Conservation (phyloP, 495 filamentous ascomycete genomes). For the Penicillium samsonianum region DNA sequence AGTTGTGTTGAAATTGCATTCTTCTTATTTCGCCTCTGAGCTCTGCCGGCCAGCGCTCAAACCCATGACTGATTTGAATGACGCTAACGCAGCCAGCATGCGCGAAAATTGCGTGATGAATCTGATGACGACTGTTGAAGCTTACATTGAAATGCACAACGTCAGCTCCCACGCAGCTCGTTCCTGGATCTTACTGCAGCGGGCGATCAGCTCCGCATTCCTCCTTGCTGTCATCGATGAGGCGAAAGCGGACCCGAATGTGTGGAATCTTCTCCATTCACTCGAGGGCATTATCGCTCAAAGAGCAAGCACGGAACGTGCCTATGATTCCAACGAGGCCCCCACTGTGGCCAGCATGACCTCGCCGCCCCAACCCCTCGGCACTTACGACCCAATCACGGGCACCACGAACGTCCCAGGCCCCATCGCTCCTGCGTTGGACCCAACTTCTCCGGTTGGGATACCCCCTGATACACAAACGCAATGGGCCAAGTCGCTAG, state of each 20-base stretch:
- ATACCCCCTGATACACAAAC: constrained; percentile 40
- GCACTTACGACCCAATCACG: constrained; percentile 35
- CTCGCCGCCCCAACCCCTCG: constrained; percentile 22
- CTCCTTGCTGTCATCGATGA: constrained; percentile 49
- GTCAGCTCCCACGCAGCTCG: constrained; percentile 46
- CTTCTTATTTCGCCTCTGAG: constrained; percentile 60
- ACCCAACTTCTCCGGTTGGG: constrained; percentile 32
- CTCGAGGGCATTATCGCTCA: constrained; percentile 49
- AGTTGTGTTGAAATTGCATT: constrained; percentile 57
- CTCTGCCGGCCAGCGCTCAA: constrained; percentile 61
- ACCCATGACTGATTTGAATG: constrained; percentile 29
- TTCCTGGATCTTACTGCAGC: constrained; percentile 51
- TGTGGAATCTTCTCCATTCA: constrained; percentile 43
- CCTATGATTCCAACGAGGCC: constrained; percentile 27
- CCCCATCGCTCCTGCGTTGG: constrained; percentile 24
- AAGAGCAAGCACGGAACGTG: constrained; percentile 40
- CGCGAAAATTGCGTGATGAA: constrained; percentile 45
- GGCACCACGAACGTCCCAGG: constrained; percentile 33
- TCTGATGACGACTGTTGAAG: constrained; percentile 47
- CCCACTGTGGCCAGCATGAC: constrained; percentile 21
- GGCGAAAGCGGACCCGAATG: constrained; percentile 40
- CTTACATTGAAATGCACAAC: constrained; percentile 49
- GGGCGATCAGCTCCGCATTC: constrained; percentile 51
- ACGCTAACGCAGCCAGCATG: constrained; percentile 44
- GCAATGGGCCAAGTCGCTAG: constrained; percentile 50